These are phyloP conservation scores for Ceratocystiopsis sp. DNA, from an alignment of 2,329 filamentous ascomycete genomes.

Conservation along the genomic window DNA sequence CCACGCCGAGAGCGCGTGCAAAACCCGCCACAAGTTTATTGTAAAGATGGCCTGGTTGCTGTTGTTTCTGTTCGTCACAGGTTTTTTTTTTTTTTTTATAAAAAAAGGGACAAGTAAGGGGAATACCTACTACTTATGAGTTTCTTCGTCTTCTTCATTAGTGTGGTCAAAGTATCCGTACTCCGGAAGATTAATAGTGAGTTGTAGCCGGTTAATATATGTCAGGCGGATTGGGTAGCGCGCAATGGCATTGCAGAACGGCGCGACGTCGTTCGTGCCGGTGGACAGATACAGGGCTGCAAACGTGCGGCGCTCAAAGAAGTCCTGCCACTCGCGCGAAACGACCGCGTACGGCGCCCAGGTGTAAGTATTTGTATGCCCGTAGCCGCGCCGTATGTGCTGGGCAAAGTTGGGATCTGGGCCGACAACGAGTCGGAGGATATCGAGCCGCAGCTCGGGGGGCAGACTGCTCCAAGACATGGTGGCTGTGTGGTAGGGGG, in stretches of 20 bases:
- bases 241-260: not conserved
- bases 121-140: no score
- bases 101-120: no score
- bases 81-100: no score
- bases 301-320: conserved; percentile 3
- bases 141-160: not conserved
- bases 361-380: not conserved
- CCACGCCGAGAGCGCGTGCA: not conserved
- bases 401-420: no score
- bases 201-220: not conserved
- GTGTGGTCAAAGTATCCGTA: no score
- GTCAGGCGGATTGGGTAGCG: not conserved
- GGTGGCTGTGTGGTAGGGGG: no score
- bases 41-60: no score
- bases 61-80: no score
- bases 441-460: not conserved
- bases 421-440: not conserved
- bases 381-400: no score
- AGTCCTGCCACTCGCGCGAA: conserved; percentile 2
- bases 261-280: not conserved
- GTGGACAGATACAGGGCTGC: not conserved
- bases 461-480: not conserved
- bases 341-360: conserved; percentile 1
- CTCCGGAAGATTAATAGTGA: not conserved
- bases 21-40: no score